A percentile compares a stretch with the other conserved stretches of the same genome.
Conservation (phyloP, 2,329 filamentous ascomycete genomes). For the Pezicula neosporulosa region DNA sequence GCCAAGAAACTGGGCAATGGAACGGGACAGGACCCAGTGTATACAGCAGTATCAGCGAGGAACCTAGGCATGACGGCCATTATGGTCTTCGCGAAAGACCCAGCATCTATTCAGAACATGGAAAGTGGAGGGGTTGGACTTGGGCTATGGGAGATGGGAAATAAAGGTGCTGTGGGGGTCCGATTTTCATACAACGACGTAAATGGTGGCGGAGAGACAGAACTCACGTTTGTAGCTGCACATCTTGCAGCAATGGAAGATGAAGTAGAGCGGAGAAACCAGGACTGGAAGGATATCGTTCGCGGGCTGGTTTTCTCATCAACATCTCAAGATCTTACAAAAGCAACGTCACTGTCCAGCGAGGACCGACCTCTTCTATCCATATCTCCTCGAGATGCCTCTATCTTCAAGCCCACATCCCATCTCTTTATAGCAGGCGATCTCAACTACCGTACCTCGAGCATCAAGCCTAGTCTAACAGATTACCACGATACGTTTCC, state of each 20-base stretch:
- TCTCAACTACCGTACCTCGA: slow-evolving; percentile 88
- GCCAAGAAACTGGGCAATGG: slow-evolving; percentile 35
- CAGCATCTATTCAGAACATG: slow-evolving; percentile 58
- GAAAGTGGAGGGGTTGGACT: slow-evolving; percentile 81
- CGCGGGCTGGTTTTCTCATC: slow-evolving; percentile 72
- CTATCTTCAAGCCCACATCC: slow-evolving; percentile 70
- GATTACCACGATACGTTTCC: slow-evolving; percentile 58
- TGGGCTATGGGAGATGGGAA: slow-evolving; percentile 84
- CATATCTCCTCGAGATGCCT: slow-evolving; percentile 41
- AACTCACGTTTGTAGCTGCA: slow-evolving; percentile 81
- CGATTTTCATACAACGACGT: slow-evolving; percentile 56
- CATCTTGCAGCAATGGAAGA: slow-evolving; percentile 89
- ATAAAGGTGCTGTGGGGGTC: slow-evolving; percentile 88
- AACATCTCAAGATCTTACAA: slow-evolving; percentile 17
- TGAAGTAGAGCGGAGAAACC: slow-evolving; percentile 70
- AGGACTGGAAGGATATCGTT: slow-evolving; percentile 85
- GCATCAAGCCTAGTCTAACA: slow-evolving; percentile 55
- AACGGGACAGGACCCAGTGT: slow-evolving; percentile 39
- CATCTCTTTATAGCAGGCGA: slow-evolving; percentile 88
- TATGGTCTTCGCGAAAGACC: slow-evolving; percentile 74
- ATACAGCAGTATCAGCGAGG: slow-evolving; percentile 65
- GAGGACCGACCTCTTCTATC: slow-evolving; percentile 39
- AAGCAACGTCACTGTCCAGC: slow-evolving; percentile 11
- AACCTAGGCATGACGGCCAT: slow-evolving; percentile 89
- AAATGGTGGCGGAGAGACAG: slow-evolving; percentile 38